Conservation (phyloP, 352 stramenopile species). For the Globisporangium mamillatum region DNA sequence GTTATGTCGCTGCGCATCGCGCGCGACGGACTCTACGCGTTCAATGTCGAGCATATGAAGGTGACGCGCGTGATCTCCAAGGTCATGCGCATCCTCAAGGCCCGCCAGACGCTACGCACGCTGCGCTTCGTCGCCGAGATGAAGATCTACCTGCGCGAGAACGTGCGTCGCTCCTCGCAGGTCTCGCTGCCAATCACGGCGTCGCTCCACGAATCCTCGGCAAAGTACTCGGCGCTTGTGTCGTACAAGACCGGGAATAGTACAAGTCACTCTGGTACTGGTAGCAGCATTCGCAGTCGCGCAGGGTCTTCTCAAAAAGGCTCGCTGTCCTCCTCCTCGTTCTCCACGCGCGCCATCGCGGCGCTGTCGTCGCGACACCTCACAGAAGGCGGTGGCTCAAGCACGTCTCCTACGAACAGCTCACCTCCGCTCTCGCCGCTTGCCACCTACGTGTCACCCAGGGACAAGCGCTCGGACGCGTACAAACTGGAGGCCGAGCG, state of each 20-base stretch:
- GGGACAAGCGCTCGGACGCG: slow-evolving; percentile 48
- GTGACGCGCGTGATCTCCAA: slow-evolving; percentile 55
- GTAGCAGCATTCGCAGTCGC: slow-evolving; percentile 7
- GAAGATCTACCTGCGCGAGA: slow-evolving; percentile 74
- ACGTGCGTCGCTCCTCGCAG: slow-evolving; percentile 27
- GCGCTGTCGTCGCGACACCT: background rate
- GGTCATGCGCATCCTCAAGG: slow-evolving; percentile 60
- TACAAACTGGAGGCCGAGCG: slow-evolving; percentile 63
- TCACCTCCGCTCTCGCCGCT: slow-evolving; percentile 51
- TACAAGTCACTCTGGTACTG: background rate
- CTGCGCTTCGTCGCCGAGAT: slow-evolving; percentile 78
- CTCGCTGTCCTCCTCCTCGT: background rate
- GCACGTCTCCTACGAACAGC: background rate
- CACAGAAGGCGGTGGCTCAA: background rate
- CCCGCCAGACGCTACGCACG: slow-evolving; percentile 65
- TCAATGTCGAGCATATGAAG: slow-evolving; percentile 81
- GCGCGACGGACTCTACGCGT: slow-evolving; percentile 60
- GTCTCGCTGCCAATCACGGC: slow-evolving; percentile 31
- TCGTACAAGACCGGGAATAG: background rate
- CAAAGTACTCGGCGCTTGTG: slow-evolving; percentile 23
- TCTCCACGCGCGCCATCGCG: background rate
- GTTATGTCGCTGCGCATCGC: slow-evolving; percentile 65
- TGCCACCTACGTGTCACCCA: slow-evolving; percentile 37
- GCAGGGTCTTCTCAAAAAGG: slow-evolving; percentile 16
- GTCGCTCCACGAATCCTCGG: slow-evolving; percentile 31